Evolutionary conservation across 768 basidiomycete species (phyloP), one percentile per base, ranked within the genome.

Genomic region (Cantharellus cinnabarinus): DNA sequence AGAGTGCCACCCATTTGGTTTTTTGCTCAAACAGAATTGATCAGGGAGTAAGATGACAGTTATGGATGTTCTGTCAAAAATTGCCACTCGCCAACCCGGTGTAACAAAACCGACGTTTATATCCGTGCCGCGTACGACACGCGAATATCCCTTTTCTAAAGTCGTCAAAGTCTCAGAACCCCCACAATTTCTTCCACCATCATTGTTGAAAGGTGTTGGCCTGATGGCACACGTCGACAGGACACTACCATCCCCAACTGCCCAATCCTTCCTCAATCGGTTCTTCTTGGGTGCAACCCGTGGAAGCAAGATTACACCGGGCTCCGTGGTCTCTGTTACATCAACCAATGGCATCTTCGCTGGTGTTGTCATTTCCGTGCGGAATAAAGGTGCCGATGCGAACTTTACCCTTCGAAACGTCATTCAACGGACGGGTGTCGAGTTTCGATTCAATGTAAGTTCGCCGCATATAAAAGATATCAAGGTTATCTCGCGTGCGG

Each of bases 401-500:
- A 84, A 82, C n/a, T 86, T 98, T 67, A 75, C 82, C 58, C 71
- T 98, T 57, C 79, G 94, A 63, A 97, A 97, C 71, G 79, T 95
- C 63, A 77, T 98, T 57, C 85, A 89, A 65, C 77, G 89, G 63
- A 89, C 85, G 7, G 93, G 91, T 7, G 84, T 95, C 42, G 94
- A 97, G 75, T 83, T 89, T 83, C 84, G 83, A 66, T 86, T 89
- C 72, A 90, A 83, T 68, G 80, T 82, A 63, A 81, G 79, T 66
- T 87, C 85, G 57, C 93, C 94, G 38, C 79, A 88, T 67, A 66
- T 98, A 70, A 89, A 87, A 75, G 81, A 85, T 59, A 84, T 98
- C 70, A 81, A 82, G 70, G 73, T 97, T 61, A 72, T 91, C 61
- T 77, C 79, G 70, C 73, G 71, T 41, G 62, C 62, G 56, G 61